A percentile compares a stretch with the other conserved stretches of the same genome.
Evolutionary conservation across 2,329 filamentous ascomycete species (phyloP).

Genomic region (Aureobasidium sp.): DNA sequence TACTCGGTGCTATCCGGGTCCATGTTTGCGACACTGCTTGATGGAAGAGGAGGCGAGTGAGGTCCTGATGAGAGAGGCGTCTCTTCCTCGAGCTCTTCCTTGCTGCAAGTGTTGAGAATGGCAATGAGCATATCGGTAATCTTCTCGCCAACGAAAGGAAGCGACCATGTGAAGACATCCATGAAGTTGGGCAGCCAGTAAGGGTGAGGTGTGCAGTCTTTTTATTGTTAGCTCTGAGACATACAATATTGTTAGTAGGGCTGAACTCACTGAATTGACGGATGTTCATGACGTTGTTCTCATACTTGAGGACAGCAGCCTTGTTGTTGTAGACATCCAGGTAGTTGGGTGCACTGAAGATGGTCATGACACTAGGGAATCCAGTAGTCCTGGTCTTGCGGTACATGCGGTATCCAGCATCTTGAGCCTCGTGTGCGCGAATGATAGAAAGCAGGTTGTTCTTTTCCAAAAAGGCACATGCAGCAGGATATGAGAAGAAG

Average conservation of each 20-base stretch:
- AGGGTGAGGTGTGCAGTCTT: conserved; percentile 89
- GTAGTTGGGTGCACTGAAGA: conserved; percentile 98
- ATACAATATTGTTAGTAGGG: neutral
- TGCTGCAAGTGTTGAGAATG: conserved; percentile 97
- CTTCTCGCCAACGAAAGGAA: conserved; percentile 98
- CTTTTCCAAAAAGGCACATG: conserved; percentile 96
- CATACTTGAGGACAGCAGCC: conserved; percentile 95
- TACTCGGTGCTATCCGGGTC: conserved; percentile 87
- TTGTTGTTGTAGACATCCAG: conserved; percentile 99
- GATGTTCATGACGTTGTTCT: conserved; percentile 99
- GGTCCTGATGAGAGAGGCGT: conserved; percentile 64
- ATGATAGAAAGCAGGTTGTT: conserved; percentile 97
- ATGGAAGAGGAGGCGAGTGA: conserved; percentile 60
- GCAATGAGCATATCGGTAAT: conserved; percentile 98
- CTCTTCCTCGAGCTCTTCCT: conserved; percentile 89
- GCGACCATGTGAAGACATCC: conserved; percentile 99
- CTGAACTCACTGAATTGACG: conserved; percentile 68
- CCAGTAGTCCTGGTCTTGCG: conserved; percentile 95
- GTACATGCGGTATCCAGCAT: conserved; percentile 98
- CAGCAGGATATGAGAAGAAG: conserved; percentile 97
- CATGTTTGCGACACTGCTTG: conserved; percentile 33
- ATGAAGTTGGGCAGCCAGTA: conserved; percentile 99
- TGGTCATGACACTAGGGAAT: conserved; percentile 99
- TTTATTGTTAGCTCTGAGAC: neutral
- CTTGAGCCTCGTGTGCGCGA: conserved; percentile 94